Percentiles rank a stretch among this genome's conserved stretches.
phyloP scores from a whole-genome alignment of 2,329 filamentous ascomycete species.

The Talaromyces sp. region DNA sequence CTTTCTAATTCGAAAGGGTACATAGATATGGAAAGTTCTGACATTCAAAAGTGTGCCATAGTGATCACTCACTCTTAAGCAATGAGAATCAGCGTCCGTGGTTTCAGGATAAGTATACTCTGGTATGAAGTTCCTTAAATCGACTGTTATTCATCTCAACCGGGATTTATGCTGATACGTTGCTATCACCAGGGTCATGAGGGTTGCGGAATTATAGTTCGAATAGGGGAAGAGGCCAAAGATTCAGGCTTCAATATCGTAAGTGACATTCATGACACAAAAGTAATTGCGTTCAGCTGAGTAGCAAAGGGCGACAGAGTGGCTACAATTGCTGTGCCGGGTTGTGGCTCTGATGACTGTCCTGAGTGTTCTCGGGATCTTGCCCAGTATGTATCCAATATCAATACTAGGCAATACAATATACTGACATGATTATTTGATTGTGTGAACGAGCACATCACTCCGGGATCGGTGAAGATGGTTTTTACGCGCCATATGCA shows the following conservation, averaged over 20 bases:
- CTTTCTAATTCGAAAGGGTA: neutral
- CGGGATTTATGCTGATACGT: neutral
- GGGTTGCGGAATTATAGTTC: neutral
- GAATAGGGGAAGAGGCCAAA: neutral
- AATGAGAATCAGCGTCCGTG: slow-evolving; percentile 2
- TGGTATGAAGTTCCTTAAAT: neutral
- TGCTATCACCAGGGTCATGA: neutral
- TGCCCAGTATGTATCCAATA: slow-evolving; percentile 3
- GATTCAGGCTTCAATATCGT: neutral
- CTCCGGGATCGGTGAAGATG: neutral
- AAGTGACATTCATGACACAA: neutral
- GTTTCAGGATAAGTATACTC: slow-evolving; percentile 2
- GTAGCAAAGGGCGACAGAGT: neutral
- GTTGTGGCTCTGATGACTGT: slow-evolving; percentile 32
- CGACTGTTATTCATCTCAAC: too few relatives aligned
- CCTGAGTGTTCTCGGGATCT: slow-evolving; percentile 41
- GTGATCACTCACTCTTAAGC: neutral
- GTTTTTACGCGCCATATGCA: neutral
- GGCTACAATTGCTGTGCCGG: slow-evolving; percentile 11
- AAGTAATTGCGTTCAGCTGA: too few relatives aligned
- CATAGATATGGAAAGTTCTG: neutral
- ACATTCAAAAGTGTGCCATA: neutral
- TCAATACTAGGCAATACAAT: neutral
- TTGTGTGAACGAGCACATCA: slow-evolving; percentile 3
- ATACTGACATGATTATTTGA: neutral